Evolutionary conservation across 148 eudicot genomes (phyloP).

Genomic region (Rhododendron vialii): DNA sequence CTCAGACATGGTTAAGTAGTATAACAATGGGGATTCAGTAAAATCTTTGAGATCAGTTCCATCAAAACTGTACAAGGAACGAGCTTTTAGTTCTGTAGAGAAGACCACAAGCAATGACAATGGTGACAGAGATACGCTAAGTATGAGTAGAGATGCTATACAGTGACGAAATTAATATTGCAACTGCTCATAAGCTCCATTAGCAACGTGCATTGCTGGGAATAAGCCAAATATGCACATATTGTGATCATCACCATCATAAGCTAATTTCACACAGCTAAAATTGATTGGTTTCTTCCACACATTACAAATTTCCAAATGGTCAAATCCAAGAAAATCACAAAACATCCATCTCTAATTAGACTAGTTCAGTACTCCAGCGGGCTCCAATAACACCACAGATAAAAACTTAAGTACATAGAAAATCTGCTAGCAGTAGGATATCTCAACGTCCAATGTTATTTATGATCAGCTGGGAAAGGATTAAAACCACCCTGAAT

Average conservation of each 20-base stretch:
- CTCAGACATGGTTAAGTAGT: background rate
- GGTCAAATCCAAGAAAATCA: background rate
- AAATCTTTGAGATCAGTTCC: background rate
- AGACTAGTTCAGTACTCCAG: background rate
- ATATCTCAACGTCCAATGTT: background rate
- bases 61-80: background rate
- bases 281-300: background rate
- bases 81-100: background rate
- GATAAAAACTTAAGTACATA: background rate
- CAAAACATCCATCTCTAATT: background rate
- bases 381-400: background rate
- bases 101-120: background rate
- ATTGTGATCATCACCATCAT: background rate
- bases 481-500: constrained; percentile 53
- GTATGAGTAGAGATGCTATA: background rate
- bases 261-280: background rate
- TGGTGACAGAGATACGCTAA: background rate
- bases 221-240: background rate
- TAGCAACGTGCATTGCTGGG: background rate
- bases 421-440: background rate
- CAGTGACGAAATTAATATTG: background rate
- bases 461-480: constrained; percentile 24
- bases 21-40: background rate
- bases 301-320: background rate
- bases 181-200: constrained; percentile 2